phyloP scores from a whole-genome alignment of 257 asterid species.

The Solanum sitiens region DNA sequence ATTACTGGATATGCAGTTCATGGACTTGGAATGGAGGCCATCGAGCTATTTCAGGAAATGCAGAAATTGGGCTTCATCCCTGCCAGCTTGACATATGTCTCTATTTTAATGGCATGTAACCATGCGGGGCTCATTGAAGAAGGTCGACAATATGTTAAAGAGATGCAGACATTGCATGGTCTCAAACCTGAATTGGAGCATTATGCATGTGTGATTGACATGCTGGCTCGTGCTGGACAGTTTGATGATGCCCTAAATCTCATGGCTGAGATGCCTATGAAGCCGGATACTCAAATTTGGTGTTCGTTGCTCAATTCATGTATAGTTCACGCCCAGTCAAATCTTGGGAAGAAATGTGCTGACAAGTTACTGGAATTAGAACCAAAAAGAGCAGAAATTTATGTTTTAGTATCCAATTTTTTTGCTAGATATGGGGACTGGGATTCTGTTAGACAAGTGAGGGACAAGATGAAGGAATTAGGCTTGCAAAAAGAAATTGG shows the following conservation, averaged over 20 bases:
- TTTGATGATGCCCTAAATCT: constrained; percentile 15
- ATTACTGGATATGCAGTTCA: constrained; percentile 24
- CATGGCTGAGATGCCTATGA: constrained; percentile 12
- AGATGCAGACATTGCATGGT: constrained; percentile 12
- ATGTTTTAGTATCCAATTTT: constrained; percentile 21
- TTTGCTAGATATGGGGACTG: constrained; percentile 17
- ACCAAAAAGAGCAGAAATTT: constrained; percentile 17
- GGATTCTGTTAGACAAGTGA: constrained; percentile 14
- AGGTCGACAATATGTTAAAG: constrained; percentile 9
- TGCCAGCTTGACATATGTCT: constrained; percentile 7
- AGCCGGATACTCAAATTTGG: constrained; percentile 21
- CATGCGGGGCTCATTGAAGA: constrained; percentile 21
- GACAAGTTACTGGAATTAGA: constrained; percentile 12
- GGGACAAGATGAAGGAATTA: constrained; percentile 11
- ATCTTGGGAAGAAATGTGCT: constrained; percentile 12
- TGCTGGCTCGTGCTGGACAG: constrained; percentile 28
- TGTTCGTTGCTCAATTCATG: constrained; percentile 21
- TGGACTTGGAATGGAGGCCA: constrained; percentile 18
- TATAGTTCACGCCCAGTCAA: constrained; percentile 1
- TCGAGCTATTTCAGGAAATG: constrained; percentile 11
- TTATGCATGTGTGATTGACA: constrained; percentile 22
- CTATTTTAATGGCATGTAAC: constrained; percentile 20
- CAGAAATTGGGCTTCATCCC: constrained; percentile 6
- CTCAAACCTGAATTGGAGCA: constrained; percentile 20
- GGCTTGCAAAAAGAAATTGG: constrained; percentile 17